phyloP scores from a whole-genome alignment of 2,329 filamentous ascomycete genomes.

The Neonectria faginata region DNA sequence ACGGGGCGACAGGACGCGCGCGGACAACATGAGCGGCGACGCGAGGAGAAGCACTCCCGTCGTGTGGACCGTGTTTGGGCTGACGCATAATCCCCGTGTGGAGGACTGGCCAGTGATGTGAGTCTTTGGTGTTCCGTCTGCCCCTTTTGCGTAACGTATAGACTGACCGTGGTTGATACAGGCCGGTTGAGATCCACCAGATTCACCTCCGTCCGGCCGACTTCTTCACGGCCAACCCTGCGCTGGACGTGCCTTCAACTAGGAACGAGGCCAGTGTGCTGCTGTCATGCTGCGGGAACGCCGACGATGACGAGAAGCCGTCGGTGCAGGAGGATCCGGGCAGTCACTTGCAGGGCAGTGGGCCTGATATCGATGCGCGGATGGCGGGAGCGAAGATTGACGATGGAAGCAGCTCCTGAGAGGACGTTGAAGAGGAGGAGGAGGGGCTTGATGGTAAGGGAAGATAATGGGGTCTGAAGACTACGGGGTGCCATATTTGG shows the following conservation, averaged over 20 bases:
- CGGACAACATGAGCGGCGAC: background rate
- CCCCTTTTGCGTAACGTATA: background rate
- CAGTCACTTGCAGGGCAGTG: slow-evolving; percentile 49
- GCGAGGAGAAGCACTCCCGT: slow-evolving; percentile 49
- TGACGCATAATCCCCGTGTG: slow-evolving; percentile 61
- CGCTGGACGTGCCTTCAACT: slow-evolving; percentile 57
- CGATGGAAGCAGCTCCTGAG: slow-evolving; percentile 15
- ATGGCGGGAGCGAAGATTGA: slow-evolving; percentile 38
- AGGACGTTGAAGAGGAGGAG: background rate
- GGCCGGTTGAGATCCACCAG: slow-evolving; percentile 31
- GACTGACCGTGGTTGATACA: background rate
- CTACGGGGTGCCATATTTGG: background rate
- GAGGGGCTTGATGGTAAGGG: background rate
- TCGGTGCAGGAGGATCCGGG: slow-evolving; percentile 47
- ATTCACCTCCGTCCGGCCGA: slow-evolving; percentile 51
- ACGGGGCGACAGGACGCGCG: background rate
- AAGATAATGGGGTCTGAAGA: background rate
- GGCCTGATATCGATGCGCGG: slow-evolving; percentile 32
- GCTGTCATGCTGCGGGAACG: slow-evolving; percentile 49
- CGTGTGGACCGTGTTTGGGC: slow-evolving; percentile 62
- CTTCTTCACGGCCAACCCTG: slow-evolving; percentile 61
- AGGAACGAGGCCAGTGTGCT: slow-evolving; percentile 56
- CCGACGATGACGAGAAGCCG: slow-evolving; percentile 16
- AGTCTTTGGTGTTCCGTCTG: slow-evolving; percentile 43
- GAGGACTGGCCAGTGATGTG: slow-evolving; percentile 66